A percentile compares a stretch with the other conserved stretches of the same genome.
Evolutionary conservation across 83 land plant species (phyloP).

Genomic region (Isoetes engelmannii): DNA sequence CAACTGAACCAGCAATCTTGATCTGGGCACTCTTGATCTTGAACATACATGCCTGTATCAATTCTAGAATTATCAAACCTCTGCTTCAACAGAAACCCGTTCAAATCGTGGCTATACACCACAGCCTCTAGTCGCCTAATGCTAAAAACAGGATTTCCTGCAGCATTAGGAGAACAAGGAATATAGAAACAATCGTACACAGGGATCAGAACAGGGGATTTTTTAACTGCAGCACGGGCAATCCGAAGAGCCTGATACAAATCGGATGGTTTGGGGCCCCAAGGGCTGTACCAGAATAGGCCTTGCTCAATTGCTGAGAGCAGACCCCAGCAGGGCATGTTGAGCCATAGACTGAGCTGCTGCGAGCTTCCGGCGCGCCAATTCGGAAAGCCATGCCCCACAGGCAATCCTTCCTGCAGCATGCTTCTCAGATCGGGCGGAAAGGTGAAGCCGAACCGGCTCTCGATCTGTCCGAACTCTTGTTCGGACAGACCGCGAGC

Average conservation of each 20-base stretch:
- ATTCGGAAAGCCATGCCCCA: slow-evolving; percentile 63
- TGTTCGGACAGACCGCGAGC: slow-evolving; percentile 50
- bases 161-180: background rate
- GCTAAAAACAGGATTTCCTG: slow-evolving; percentile 16
- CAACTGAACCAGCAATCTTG: too few relatives aligned
- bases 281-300: slow-evolving; percentile 46
- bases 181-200: slow-evolving; percentile 1
- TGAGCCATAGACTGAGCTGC: slow-evolving; percentile 33
- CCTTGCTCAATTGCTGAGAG: slow-evolving; percentile 31
- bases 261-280: slow-evolving; percentile 50
- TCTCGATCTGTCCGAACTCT: slow-evolving; percentile 53
- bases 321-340: slow-evolving; percentile 39
- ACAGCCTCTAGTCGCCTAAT: too few relatives aligned
- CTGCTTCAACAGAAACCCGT: too few relatives aligned
- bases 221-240: slow-evolving; percentile 53
- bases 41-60: too few relatives aligned
- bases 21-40: too few relatives aligned
- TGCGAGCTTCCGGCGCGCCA: slow-evolving; percentile 53
- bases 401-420: slow-evolving; percentile 53
- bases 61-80: too few relatives aligned
- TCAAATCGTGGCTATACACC: too few relatives aligned
- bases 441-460: slow-evolving; percentile 53
- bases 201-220: slow-evolving; percentile 53
- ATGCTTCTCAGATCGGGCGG: slow-evolving; percentile 68
- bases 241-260: slow-evolving; percentile 39